phyloP scores from a whole-genome alignment of 495 filamentous ascomycete species.

The Neurospora sp. region DNA sequence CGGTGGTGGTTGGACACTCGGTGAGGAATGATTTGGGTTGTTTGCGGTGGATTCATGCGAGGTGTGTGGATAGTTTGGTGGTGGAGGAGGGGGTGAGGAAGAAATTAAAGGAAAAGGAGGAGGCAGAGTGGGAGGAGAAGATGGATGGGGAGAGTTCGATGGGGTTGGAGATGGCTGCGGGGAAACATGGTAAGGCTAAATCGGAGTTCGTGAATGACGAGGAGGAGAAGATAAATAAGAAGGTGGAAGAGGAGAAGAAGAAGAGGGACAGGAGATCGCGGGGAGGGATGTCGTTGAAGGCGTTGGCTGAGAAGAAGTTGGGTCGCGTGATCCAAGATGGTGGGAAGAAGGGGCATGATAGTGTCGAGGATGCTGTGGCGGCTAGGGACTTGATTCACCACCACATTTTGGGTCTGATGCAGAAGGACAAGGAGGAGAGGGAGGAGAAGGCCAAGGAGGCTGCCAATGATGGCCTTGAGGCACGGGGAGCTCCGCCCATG shows the following conservation, averaged over 20 bases:
- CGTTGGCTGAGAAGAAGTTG: slow-evolving; percentile 17
- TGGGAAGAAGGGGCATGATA: slow-evolving; percentile 20
- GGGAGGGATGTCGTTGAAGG: slow-evolving; percentile 20
- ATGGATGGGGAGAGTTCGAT: neutral
- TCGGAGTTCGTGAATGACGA: no score
- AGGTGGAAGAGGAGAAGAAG: neutral
- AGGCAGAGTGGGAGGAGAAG: neutral
- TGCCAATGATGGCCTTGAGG: neutral
- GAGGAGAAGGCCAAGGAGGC: neutral
- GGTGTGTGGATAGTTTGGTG: slow-evolving; percentile 1
- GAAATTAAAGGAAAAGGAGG: neutral
- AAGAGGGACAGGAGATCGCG: slow-evolving; percentile 1
- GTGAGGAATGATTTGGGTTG: slow-evolving; percentile 15
- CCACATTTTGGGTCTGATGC: neutral
- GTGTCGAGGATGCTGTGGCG: slow-evolving; percentile 33
- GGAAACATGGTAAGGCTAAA: no score
- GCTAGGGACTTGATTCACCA: slow-evolving; percentile 25
- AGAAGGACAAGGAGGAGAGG: neutral
- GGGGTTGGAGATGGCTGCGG: neutral
- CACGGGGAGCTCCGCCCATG: no score
- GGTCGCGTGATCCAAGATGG: slow-evolving; percentile 21
- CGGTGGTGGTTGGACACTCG: slow-evolving; percentile 25
- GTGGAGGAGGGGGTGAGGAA: slow-evolving; percentile 1
- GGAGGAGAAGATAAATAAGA: neutral
- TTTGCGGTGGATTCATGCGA: slow-evolving; percentile 12